Evolutionary conservation across 345 rosid species (phyloP), one percentile per base, ranked within the genome.

Genomic region (Dimocarpus longan): DNA sequence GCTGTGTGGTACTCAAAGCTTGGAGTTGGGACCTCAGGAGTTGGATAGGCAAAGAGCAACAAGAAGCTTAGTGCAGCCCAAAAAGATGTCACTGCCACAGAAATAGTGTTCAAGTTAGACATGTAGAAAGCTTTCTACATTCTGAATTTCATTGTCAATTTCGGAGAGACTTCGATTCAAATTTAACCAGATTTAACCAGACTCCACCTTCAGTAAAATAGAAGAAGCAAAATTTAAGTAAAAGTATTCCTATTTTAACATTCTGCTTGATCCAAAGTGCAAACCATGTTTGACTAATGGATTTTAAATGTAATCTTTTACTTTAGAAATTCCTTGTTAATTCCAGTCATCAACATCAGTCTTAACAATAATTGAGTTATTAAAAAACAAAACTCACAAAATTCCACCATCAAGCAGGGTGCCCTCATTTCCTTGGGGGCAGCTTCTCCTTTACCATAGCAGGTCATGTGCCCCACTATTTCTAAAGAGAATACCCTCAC

Each of bases 1-100:
- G 99, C 98, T 2, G 98, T 83, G 84, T 96, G 99, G 76, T 57
- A 96, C 88, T 96, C 98, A 74, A 88, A 96, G 84, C 99, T 96
- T 79, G 99, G 99, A 71, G 98, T 94, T 72, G 98, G 95, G 70
- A 86, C 32, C 87, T 94, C 98, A 0, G 99, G 99, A 44, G 92
- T 94, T 10, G 99, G 99, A 83, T 96, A 96, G 75, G 99, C 99
- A 86, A 96, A 96, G 71, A 94, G 95, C 81, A 96, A 82, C 78
- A 96, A 78, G 84, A 96, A 89, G 88, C 99, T 93, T 48, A 96
- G 82, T 72, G 88, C 89, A 0, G 90, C 90, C 98, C 99, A 96
- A 82, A 96, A 96, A 70, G 90, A 85, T 62, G 87, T 91, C 80
- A 94, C 99, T 96, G 92, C 89, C 90, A 75, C 67, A 75, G 43